A percentile compares a stretch with the other conserved stretches of the same genome.
Evolutionary conservation across 176 grass and related monocot species (phyloP).

Genomic region (Puya raimondii): DNA sequence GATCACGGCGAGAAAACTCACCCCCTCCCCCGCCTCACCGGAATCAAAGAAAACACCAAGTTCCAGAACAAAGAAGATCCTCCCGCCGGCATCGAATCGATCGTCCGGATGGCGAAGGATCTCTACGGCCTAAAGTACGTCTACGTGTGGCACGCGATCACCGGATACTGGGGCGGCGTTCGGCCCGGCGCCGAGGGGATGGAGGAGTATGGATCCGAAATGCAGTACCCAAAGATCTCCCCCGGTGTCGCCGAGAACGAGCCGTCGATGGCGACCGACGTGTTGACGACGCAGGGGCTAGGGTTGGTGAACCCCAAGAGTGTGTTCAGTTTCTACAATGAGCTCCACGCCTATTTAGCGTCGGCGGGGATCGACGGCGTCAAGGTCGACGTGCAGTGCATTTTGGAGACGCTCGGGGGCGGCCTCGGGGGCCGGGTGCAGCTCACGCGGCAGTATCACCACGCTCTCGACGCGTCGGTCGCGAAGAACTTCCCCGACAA

Average conservation of each 20-base stretch:
- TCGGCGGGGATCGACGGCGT: slow-evolving; percentile 74
- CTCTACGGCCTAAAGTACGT: slow-evolving; percentile 88
- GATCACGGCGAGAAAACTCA: slow-evolving; percentile 26
- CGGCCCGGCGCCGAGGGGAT: slow-evolving; percentile 44
- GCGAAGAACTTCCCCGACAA: slow-evolving; percentile 81
- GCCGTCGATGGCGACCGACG: slow-evolving; percentile 66
- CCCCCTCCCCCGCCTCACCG: slow-evolving; percentile 44
- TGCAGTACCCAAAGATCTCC: slow-evolving; percentile 71
- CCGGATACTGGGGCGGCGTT: slow-evolving; percentile 94
- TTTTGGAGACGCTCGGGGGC: slow-evolving; percentile 79
- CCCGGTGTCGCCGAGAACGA: slow-evolving; percentile 76
- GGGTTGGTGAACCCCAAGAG: slow-evolving; percentile 74
- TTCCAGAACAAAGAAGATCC: slow-evolving; percentile 54
- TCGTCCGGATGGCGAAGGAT: slow-evolving; percentile 57
- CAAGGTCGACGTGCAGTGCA: slow-evolving; percentile 91
- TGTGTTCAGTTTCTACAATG: slow-evolving; percentile 92
- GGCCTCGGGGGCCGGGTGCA: slow-evolving; percentile 66
- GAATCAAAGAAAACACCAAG: slow-evolving; percentile 86
- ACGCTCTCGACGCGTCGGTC: slow-evolving; percentile 75
- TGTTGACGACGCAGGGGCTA: slow-evolving; percentile 72
- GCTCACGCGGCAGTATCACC: slow-evolving; percentile 70
- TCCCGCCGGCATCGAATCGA: slow-evolving; percentile 50
- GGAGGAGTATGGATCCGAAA: slow-evolving; percentile 49
- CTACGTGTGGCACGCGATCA: slow-evolving; percentile 97
- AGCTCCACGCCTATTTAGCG: slow-evolving; percentile 77